phyloP scores from a whole-genome alignment of 805 yeast genomes.

The Suhomyces sp. region DNA sequence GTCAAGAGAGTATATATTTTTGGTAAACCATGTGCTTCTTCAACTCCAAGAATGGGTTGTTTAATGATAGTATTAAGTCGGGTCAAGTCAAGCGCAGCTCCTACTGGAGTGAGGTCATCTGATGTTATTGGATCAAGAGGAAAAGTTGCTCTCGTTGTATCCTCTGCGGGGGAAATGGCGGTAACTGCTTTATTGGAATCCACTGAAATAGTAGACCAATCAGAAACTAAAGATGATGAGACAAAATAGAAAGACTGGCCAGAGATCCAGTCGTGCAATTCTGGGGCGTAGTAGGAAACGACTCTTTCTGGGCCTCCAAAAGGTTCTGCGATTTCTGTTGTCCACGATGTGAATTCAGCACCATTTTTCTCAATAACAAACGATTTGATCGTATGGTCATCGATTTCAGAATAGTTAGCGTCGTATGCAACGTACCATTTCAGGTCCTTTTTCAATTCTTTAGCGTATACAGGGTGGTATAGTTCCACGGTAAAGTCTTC shows the following conservation, averaged over 20 bases:
- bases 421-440: conserved; percentile 26
- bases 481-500: neutral
- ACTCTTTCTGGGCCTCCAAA: conserved; percentile 43
- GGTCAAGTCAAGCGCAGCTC: conserved; percentile 61
- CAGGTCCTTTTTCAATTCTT: conserved; percentile 1
- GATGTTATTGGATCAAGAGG: conserved; percentile 67
- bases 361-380: conserved; percentile 17
- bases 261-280: conserved; percentile 42
- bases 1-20: conserved; percentile 61
- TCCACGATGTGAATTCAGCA: neutral
- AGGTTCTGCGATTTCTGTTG: conserved; percentile 49
- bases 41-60: conserved; percentile 60
- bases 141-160: conserved; percentile 67
- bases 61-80: conserved; percentile 38
- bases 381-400: conserved; percentile 29
- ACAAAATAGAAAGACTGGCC: conserved; percentile 36
- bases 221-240: conserved; percentile 66
- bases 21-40: conserved; percentile 62
- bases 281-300: conserved; percentile 44
- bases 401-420: conserved; percentile 21
- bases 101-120: conserved; percentile 71
- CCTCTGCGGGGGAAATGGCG: conserved; percentile 54
- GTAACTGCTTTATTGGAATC: conserved; percentile 10
- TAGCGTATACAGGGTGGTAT: conserved; percentile 1
- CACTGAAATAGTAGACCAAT: conserved; percentile 8